Percentiles rank a stretch among this genome's conserved stretches.
Evolutionary conservation across 371 early-diverging fungal genomes (phyloP).

Genomic region (Mortierella sp.): DNA sequence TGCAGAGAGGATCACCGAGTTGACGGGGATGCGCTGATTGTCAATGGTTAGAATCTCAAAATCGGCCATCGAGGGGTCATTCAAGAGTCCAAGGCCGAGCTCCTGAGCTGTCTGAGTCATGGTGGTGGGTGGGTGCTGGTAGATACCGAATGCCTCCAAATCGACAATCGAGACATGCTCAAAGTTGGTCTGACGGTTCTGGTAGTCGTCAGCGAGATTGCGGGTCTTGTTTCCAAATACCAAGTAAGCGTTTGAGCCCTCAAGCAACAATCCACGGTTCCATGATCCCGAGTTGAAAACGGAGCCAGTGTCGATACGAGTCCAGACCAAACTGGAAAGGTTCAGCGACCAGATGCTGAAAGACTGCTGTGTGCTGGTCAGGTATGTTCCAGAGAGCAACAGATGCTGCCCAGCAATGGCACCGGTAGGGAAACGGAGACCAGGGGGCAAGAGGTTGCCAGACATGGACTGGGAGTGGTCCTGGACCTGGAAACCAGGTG

Average conservation of each 20-base stretch:
- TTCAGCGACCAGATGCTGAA: slow-evolving; percentile 86
- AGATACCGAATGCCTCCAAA: slow-evolving; percentile 82
- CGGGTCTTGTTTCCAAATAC: slow-evolving; percentile 83
- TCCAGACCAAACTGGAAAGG: slow-evolving; percentile 75
- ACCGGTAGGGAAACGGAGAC: slow-evolving; percentile 83
- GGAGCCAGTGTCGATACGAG: slow-evolving; percentile 76
- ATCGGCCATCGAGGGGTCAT: slow-evolving; percentile 76
- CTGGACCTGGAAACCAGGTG: slow-evolving; percentile 67
- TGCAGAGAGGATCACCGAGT: slow-evolving; percentile 72
- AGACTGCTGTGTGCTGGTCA: slow-evolving; percentile 74
- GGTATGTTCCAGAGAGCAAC: slow-evolving; percentile 81
- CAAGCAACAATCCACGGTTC: slow-evolving; percentile 81
- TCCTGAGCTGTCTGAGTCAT: slow-evolving; percentile 73
- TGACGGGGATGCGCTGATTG: slow-evolving; percentile 72
- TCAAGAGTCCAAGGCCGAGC: slow-evolving; percentile 75
- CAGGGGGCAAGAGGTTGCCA: slow-evolving; percentile 77
- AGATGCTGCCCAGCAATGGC: slow-evolving; percentile 77
- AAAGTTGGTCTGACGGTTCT: slow-evolving; percentile 83
- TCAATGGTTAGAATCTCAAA: slow-evolving; percentile 76
- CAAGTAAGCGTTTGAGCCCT: slow-evolving; percentile 70
- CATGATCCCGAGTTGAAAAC: slow-evolving; percentile 79
- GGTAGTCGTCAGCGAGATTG: slow-evolving; percentile 79
- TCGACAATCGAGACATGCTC: slow-evolving; percentile 79
- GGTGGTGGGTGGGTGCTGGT: slow-evolving; percentile 67
- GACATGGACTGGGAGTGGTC: slow-evolving; percentile 77